Base-by-base conservation (phyloP, 768 basidiomycete species). In the Floccularia luteovirens region DNA sequence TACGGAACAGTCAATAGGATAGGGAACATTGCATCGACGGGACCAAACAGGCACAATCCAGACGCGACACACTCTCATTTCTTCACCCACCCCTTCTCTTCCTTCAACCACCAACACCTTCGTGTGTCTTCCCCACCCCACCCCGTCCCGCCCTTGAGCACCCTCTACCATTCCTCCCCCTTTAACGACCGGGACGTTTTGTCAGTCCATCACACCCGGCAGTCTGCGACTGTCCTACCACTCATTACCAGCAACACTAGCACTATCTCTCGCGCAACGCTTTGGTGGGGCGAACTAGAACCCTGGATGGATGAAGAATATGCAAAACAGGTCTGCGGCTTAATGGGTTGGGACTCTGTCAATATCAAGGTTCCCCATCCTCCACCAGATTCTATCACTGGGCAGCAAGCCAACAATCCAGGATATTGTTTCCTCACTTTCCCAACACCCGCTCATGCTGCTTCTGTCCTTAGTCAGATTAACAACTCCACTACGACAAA, bases 221-320 rank as follows among this genome's bases (percentile, higher is more conserved):
- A 50, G 22, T 50, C 55, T 53, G 47, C 52, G 53, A 24, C 55
- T 45, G 36, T 49, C 30, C 32, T 35, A 25, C 38, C 53, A n/a
- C 46, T 49, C 41, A 19, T 32, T 35, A 46, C 58, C 39, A 16
- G 55, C 41, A 52, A 41, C 43, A 48, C 50, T 36, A 43, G 46
- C 7, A 5, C 38, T 45, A 42, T 64, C 24, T 59, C 69, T 35
- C 73, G 74, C 56, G 74, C 72, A 44, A 84, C 87, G 30, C 75
- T 90, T 49, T 87, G 79, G 72, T 88, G 92, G 79, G 79, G 81
- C 48, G 85, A 89, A 53, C 75, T 94, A 40, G 91, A 94, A 60
- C 79, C 83, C 49, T 94, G 91, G 91, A 93, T 94, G 92, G 90
- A 93, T 64, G 89, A 91, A 75, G 84, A 88, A 58, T 94, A 92